These are phyloP conservation scores for Monilinia laxa DNA, from an alignment of 2,329 filamentous ascomycete genomes.

Conservation along the genomic window DNA sequence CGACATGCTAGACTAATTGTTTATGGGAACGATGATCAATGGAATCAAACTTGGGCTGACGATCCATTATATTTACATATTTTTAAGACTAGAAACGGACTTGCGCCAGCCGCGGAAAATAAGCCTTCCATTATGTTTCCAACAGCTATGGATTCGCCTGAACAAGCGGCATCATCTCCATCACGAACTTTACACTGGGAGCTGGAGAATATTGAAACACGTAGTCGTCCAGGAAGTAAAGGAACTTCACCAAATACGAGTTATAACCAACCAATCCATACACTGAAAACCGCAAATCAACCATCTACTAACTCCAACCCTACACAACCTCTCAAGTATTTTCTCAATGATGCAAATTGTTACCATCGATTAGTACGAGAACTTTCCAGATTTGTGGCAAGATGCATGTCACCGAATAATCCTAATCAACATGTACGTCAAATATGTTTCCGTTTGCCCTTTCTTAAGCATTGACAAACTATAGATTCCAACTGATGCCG, in stretches of 20 bases:
- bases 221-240: conserved; percentile 14
- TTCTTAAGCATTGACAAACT: neutral
- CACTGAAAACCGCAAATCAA: conserved; percentile 30
- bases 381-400: conserved; percentile 52
- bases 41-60: conserved; percentile 64
- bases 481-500: conserved; percentile 54
- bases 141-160: conserved; percentile 1
- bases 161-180: conserved; percentile 25
- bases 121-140: conserved; percentile 27
- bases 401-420: conserved; percentile 59
- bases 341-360: conserved; percentile 61
- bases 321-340: conserved; percentile 42
- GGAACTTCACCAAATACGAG: neutral
- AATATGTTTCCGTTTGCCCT: neutral
- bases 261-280: conserved; percentile 18
- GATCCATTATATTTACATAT: conserved; percentile 53
- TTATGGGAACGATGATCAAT: conserved; percentile 60
- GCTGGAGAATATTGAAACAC: conserved; percentile 30
- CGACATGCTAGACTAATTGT: conserved; percentile 59
- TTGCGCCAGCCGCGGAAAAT: conserved; percentile 29
- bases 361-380: conserved; percentile 56
- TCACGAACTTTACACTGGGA: conserved; percentile 36
- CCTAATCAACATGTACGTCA: conserved; percentile 52
- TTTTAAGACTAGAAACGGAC: conserved; percentile 46
- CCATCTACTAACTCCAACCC: conserved; percentile 38